Evolutionary conservation across 176 grass and related monocot genomes (phyloP).

Genomic region (Triticum timopheevii): DNA sequence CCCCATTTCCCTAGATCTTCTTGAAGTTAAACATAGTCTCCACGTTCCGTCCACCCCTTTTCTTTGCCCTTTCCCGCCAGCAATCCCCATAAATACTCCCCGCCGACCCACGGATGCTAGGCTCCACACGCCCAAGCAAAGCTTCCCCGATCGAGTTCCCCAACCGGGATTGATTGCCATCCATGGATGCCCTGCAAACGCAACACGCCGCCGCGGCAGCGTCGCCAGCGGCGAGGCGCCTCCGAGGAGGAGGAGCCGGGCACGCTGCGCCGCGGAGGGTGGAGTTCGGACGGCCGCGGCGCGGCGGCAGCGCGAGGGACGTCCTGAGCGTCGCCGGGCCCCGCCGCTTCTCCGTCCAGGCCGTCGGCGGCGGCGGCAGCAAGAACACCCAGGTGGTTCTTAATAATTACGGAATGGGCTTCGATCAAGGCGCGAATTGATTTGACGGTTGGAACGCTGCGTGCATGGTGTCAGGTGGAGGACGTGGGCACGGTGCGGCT

Average conservation of each 20-base stretch:
- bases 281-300: not conserved
- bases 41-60: not conserved
- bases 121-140: not conserved
- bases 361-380: slow-evolving; percentile 21
- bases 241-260: not conserved
- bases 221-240: slow-evolving; percentile 3
- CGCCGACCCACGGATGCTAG: not conserved
- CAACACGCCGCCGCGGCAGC: slow-evolving; percentile 3
- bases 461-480: slow-evolving; percentile 30
- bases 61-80: not conserved
- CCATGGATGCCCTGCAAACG: slow-evolving; percentile 11
- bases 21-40: not conserved
- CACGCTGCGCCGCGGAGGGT: not conserved
- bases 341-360: slow-evolving; percentile 24
- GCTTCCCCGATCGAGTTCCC: not conserved
- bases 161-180: not conserved
- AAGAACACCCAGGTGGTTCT: not conserved
- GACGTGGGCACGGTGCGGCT: slow-evolving; percentile 33
- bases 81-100: not conserved
- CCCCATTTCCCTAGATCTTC: not conserved
- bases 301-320: not conserved
- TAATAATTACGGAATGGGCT: not conserved
- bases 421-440: not conserved
- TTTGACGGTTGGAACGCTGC: not conserved
- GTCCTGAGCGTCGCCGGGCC: slow-evolving; percentile 11